Evolutionary conservation across 306 rosid species (phyloP).

Genomic region (Gastrolobium bilobum): DNA sequence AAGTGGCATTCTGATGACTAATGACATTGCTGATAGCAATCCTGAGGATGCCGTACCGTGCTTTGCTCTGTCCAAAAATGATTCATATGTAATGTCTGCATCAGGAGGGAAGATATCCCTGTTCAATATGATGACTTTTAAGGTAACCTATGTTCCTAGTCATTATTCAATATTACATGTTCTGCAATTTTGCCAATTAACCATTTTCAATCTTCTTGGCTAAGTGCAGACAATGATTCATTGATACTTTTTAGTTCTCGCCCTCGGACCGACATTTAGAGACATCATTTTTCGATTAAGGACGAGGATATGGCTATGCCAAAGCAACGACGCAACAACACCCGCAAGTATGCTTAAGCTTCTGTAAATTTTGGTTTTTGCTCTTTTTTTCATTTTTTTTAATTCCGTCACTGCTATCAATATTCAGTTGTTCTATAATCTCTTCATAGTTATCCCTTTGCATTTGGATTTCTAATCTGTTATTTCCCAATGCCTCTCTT

Average conservation of each 20-base stretch:
- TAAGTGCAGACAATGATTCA: constrained; percentile 91
- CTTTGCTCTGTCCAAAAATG: constrained; percentile 95
- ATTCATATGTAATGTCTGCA: constrained; percentile 96
- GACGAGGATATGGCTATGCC: constrained; percentile 55
- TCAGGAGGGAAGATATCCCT: constrained; percentile 94
- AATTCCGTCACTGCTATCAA: too few relatives aligned
- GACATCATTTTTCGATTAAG: constrained; percentile 30
- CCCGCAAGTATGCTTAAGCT: constrained; percentile 47
- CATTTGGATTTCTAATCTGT: constrained; percentile 18
- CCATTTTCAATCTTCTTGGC: constrained; percentile 50
- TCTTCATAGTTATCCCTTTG: too few relatives aligned
- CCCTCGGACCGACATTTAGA: constrained; percentile 2
- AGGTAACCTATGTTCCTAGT: constrained; percentile 52
- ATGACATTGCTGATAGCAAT: constrained; percentile 78
- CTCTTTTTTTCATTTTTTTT: too few relatives aligned
- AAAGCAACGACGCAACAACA: constrained; percentile 55
- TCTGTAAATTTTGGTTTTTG: not conserved
- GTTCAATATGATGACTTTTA: constrained; percentile 96
- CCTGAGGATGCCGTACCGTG: constrained; percentile 95
- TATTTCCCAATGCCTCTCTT: not conserved
- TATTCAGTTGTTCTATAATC: too few relatives aligned
- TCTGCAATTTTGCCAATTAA: constrained; percentile 40
- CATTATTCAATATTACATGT: not conserved
- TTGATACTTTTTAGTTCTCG: not conserved
- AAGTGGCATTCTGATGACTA: constrained; percentile 91